Base-by-base conservation (phyloP, 768 basidiomycete species). In the Hericium rajendrae region DNA sequence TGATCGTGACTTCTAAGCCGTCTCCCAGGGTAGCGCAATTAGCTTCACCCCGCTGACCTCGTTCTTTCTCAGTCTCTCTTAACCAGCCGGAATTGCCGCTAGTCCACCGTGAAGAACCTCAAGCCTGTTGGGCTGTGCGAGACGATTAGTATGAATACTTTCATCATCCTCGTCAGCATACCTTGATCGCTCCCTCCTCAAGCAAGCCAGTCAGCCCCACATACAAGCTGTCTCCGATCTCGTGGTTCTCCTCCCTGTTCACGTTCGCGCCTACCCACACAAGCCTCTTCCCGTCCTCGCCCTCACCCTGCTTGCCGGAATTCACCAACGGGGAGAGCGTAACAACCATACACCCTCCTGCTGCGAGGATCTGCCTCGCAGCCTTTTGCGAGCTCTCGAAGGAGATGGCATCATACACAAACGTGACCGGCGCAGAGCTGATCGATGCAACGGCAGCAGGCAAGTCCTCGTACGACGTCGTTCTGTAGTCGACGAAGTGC, bases 1-100 rank as follows among this genome's bases (percentile, higher is more conserved):
- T 32, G 32, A 1, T 32, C 32, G 6, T 32, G 32, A 32, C 32
- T 32, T 10, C 9, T 32, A 32, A 32, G 32, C 32, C 32, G 32
- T 53, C 20, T 53, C 56, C 48, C 24, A 12, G 54, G 28, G 50
- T 18, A 11, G 60, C 18, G 59, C 64, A 11, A 69, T 55, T 6
- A 69, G 49, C 53, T 69, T 69, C 15, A 65, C 53, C 2, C 66
- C 68, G 32, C 67, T 68, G 49, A 67, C 65, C 51, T 62, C 55
- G 4, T 37, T 28, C 24, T 26, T 26, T 16, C 18, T 55, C 20
- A 39, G 12, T 28, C 66, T 6, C 6, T 32, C 32, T 6, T 1
- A 32, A 9, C 32, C 32, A 6, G 32, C 32, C 32, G 26, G 26
- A 26, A 26, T 26, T 3, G 26, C 26, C 26, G 2, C 26, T 26